phyloP scores from a whole-genome alignment of 768 basidiomycete genomes.

The Leccinum variicolor region DNA sequence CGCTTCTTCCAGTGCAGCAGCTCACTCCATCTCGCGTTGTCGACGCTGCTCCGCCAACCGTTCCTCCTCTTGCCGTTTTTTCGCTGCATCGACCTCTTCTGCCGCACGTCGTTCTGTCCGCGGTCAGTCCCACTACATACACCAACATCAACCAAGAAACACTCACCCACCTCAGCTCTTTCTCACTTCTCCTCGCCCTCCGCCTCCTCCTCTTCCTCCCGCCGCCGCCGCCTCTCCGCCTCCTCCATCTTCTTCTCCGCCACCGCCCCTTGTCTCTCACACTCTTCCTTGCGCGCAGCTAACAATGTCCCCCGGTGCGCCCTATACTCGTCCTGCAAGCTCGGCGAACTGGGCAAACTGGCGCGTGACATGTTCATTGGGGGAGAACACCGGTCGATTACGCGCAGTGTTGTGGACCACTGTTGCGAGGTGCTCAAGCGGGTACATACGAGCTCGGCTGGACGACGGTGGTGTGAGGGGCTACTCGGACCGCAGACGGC shows the following conservation, averaged over 20 bases:
- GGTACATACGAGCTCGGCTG: too few species aligned
- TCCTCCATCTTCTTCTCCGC: constrained; percentile 73
- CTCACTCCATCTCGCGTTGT: constrained; percentile 50
- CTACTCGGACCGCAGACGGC: too few species aligned
- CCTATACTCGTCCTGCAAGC: too few species aligned
- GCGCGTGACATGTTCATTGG: too few species aligned
- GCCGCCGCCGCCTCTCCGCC: constrained; percentile 52
- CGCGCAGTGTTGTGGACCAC: too few species aligned
- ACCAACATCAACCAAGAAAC: too few species aligned
- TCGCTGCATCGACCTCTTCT: constrained; percentile 34
- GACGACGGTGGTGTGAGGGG: too few species aligned
- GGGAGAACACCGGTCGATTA: too few species aligned
- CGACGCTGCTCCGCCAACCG: constrained; percentile 48
- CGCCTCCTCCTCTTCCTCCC: constrained; percentile 25
- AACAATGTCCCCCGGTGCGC: constrained; percentile 17
- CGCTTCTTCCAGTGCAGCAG: constrained; percentile 47
- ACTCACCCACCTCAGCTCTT: constrained; percentile 48
- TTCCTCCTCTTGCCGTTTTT: constrained; percentile 48
- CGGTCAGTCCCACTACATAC: constrained; percentile 3
- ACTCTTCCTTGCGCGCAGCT: constrained; percentile 61
- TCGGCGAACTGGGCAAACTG: too few species aligned
- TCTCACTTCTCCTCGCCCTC: constrained; percentile 39
- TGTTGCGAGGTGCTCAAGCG: too few species aligned
- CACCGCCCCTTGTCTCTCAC: constrained; percentile 45
- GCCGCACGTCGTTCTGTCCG: too few species aligned